These are phyloP conservation scores for Phalaenopsis hybrid DNA, from an alignment of 116 monocot species.

Conservation along the genomic window DNA sequence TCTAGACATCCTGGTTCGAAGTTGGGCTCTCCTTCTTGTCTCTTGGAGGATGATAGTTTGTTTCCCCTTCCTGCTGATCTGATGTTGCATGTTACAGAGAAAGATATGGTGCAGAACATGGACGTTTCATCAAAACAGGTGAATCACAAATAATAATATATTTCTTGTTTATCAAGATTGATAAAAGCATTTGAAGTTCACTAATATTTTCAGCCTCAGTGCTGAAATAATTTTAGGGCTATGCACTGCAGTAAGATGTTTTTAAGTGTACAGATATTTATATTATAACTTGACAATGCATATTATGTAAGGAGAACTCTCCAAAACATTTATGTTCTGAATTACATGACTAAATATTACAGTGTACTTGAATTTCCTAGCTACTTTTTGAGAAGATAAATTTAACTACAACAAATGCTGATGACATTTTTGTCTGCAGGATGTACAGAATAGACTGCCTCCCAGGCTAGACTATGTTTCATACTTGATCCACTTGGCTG, in stretches of 20 bases:
- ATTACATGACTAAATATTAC: neutral
- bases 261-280: neutral
- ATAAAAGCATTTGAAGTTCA: neutral
- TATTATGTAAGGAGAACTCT: neutral
- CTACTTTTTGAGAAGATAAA: neutral
- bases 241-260: neutral
- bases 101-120: conserved; percentile 16
- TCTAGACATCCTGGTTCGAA: neutral
- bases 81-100: conserved; percentile 19
- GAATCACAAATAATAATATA: neutral
- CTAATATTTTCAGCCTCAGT: neutral
- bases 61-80: conserved; percentile 31
- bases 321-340: neutral
- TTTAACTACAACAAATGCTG: neutral
- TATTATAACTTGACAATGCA: neutral
- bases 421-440: conserved; percentile 32
- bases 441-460: conserved; percentile 45
- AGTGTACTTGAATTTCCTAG: neutral
- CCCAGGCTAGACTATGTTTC: conserved; percentile 39
- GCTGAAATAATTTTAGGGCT: neutral
- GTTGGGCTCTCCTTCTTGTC: conserved; percentile 12
- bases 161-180: neutral
- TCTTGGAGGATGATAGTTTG: conserved; percentile 16
- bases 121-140: conserved; percentile 15
- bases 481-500: conserved; percentile 64